Evolutionary conservation across 1,284 basidiomycete genomes (phyloP).

Genomic region (Leccinum fallax): DNA sequence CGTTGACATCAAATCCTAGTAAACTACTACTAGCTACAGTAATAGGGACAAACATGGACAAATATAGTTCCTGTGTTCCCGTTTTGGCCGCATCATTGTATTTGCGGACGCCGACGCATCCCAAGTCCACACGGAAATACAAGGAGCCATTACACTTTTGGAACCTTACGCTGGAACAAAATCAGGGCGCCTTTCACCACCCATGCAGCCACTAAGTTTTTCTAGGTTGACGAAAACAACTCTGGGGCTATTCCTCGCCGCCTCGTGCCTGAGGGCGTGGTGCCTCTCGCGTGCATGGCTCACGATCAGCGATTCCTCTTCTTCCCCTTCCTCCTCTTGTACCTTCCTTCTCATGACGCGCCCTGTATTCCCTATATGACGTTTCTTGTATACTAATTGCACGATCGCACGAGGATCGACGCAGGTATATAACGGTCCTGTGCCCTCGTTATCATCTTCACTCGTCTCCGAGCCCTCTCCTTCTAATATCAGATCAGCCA

Average conservation of each 20-base stretch:
- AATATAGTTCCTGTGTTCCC: too few relatives aligned
- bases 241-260: neutral
- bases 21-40: too few relatives aligned
- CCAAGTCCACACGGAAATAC: neutral
- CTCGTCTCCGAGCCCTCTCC: neutral
- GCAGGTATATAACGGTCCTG: neutral
- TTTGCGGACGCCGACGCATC: neutral
- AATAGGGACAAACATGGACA: too few relatives aligned
- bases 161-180: neutral
- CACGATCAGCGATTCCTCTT: neutral
- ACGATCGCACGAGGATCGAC: neutral
- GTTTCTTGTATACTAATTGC: conserved; percentile 2
- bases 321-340: neutral
- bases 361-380: conserved; percentile 2
- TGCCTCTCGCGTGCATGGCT: neutral
- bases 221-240: neutral
- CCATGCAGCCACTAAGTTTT: neutral
- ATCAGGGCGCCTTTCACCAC: neutral
- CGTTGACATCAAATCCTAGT: too few relatives aligned
- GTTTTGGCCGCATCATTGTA: conserved; percentile 27
- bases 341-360: neutral
- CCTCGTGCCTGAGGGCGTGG: neutral
- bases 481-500: neutral
- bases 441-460: neutral
- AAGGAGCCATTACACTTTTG: neutral